These are phyloP conservation scores for Alternaria panax DNA, from an alignment of 2,329 filamentous ascomycete genomes.

Conservation along the genomic window DNA sequence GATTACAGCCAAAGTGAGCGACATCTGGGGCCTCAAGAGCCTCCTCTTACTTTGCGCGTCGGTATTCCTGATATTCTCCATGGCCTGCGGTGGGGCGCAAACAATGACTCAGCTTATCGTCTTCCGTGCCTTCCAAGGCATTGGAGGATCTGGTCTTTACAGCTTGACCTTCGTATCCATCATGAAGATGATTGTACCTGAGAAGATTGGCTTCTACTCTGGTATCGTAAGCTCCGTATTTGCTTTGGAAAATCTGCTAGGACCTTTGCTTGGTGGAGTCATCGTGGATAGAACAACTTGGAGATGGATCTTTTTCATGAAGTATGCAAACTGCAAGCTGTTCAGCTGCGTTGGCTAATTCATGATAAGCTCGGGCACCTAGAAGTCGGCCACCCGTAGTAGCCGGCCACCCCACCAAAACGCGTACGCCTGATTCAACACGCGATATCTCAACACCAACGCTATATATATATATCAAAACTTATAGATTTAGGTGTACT, in stretches of 20 bases:
- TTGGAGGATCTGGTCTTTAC: constrained; percentile 59
- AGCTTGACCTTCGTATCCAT: constrained; percentile 50
- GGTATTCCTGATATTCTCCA: constrained; percentile 42
- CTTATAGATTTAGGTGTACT: too few relatives aligned
- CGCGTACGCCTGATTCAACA: too few relatives aligned
- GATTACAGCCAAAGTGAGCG: constrained; percentile 45
- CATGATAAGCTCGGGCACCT: too few relatives aligned
- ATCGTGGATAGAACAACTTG: constrained; percentile 53
- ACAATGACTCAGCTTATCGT: constrained; percentile 34
- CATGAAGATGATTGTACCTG: constrained; percentile 38
- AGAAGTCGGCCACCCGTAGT: too few relatives aligned
- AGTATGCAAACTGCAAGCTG: constrained; percentile 43
- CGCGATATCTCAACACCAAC: too few relatives aligned
- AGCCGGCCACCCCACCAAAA: too few relatives aligned
- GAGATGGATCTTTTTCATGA: constrained; percentile 59
- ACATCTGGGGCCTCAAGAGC: constrained; percentile 39
- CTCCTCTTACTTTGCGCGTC: constrained; percentile 31
- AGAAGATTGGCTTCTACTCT: constrained; percentile 46
- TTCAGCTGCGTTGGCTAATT: constrained; percentile 2
- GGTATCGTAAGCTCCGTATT: constrained; percentile 49
- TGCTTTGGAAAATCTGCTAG: constrained; percentile 53
- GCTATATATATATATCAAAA: too few relatives aligned
- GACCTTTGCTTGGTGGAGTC: constrained; percentile 55
- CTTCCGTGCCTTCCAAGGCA: constrained; percentile 53
- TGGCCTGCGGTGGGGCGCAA: not conserved